Evolutionary conservation across 2,329 filamentous ascomycete genomes (phyloP), one percentile per base, ranked within the genome.

Genomic region (Claviceps pazoutovae): DNA sequence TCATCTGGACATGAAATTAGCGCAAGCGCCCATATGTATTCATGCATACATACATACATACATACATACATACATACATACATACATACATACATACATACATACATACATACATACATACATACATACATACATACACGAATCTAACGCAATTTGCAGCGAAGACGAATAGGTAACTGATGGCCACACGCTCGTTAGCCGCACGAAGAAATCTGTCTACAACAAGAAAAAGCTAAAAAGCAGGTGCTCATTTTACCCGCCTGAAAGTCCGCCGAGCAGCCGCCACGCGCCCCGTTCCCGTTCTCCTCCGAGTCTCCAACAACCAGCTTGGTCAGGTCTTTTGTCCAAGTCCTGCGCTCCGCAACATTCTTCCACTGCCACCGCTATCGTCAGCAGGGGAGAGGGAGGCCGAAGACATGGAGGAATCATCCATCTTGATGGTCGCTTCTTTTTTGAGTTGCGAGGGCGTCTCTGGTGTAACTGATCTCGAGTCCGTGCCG

Each of bases 381-480:
- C 57, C 56, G 23, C 38, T 43, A 1, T 57, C 56, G 3, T 62
- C 61, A 0, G 55, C 48, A 13, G 44, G 23, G 13, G 16, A 34
- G 16, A 5, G 56, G 55, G 4, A 16, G 26, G 43, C 23, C 21
- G 16, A 16, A 45, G 43, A 45, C 21, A 30, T 4, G 7, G 23
- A n/a, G 52, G 52, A 60, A 17, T 56, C 53, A 11, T 59, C 57
- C 19, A 53, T 56, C 47, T 7, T 46, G 13, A 46, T 26, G 3
- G 66, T 74, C 54, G 69, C 74, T 57, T 75, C 75, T 49, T 67
- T 69, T 6, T 74, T 72, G 54, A 80, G 61, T 3, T 76, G 77
- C 3, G 76, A 79, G 4, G 76, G 68, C 17, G 70, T 69, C 43
- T 80, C 77, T 1, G 76, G 77, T 3, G 76, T 79, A 2, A 75